Conservation (phyloP, 2,329 filamentous ascomycete species). For the Cordyceps fumosorosea region DNA sequence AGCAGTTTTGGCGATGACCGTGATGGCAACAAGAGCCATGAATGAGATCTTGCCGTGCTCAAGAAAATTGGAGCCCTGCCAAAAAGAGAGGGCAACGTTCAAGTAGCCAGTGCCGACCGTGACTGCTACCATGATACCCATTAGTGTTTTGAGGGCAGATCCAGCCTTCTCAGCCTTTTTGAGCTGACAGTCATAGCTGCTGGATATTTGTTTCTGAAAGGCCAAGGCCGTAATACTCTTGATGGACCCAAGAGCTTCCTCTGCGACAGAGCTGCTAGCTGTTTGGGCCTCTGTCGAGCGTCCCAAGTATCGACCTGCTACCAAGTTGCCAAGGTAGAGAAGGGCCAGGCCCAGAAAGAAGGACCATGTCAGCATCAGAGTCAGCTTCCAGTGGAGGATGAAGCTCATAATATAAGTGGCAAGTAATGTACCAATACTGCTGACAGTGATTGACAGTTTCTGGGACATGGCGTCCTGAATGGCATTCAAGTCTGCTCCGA, state of each 20-base stretch:
- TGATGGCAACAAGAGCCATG: slow-evolving; percentile 25
- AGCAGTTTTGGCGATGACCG: slow-evolving; percentile 9
- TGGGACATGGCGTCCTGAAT: neutral
- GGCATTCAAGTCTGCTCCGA: neutral
- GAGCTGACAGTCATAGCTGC: slow-evolving; percentile 22
- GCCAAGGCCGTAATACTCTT: slow-evolving; percentile 34
- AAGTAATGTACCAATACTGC: neutral
- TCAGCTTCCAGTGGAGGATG: neutral
- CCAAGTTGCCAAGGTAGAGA: neutral
- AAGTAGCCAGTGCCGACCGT: slow-evolving; percentile 30
- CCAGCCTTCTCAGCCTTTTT: slow-evolving; percentile 18
- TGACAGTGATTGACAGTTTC: neutral
- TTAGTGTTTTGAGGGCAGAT: slow-evolving; percentile 26
- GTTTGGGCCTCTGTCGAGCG: neutral
- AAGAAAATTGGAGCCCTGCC: slow-evolving; percentile 32
- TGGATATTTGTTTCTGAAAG: slow-evolving; percentile 25
- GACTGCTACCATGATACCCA: slow-evolving; percentile 26
- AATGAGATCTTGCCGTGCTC: slow-evolving; percentile 26
- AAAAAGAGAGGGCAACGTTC: slow-evolving; percentile 33
- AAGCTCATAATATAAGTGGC: neutral
- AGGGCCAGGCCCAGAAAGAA: neutral
- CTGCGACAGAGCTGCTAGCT: slow-evolving; percentile 21
- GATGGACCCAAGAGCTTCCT: slow-evolving; percentile 33
- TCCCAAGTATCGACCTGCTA: neutral
- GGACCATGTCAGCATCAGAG: neutral